These are phyloP conservation scores for Plasmodium berghei DNA, from an alignment of 169 alveolate genomes.

Conservation along the genomic window DNA sequence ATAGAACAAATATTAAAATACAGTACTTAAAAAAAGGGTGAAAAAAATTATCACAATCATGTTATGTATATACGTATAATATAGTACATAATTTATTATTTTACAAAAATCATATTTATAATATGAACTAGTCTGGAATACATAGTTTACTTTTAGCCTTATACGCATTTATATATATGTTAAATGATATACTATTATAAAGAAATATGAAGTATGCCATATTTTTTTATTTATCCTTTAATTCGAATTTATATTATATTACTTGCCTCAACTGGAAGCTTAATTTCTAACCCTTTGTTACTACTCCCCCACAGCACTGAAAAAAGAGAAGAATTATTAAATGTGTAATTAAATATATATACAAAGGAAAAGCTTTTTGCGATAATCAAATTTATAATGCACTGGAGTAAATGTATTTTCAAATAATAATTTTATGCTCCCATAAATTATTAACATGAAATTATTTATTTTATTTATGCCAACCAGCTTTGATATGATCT, in stretches of 20 bases:
- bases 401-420: background rate
- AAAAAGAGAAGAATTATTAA: background rate
- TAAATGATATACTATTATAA: too few species aligned
- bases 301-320: slow-evolving; percentile 68
- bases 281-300: slow-evolving; percentile 59
- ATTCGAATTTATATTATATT: slow-evolving; percentile 18
- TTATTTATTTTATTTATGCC: background rate
- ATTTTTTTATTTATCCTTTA: background rate
- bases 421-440: background rate
- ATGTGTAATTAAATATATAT: background rate
- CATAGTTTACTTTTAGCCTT: too few species aligned
- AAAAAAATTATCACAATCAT: too few species aligned
- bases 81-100: background rate
- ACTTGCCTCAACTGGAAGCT: slow-evolving; percentile 25
- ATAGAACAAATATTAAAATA: too few species aligned
- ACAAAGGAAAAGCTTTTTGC: background rate
- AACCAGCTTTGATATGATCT: slow-evolving; percentile 57
- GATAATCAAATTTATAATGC: background rate
- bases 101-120: too few species aligned
- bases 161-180: too few species aligned
- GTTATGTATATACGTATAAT: background rate
- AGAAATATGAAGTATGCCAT: too few species aligned
- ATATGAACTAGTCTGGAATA: too few species aligned
- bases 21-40: too few species aligned
- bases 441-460: background rate